Base-by-base conservation (phyloP, 352 stramenopile genomes). In the Globisporangium abappressorium region DNA sequence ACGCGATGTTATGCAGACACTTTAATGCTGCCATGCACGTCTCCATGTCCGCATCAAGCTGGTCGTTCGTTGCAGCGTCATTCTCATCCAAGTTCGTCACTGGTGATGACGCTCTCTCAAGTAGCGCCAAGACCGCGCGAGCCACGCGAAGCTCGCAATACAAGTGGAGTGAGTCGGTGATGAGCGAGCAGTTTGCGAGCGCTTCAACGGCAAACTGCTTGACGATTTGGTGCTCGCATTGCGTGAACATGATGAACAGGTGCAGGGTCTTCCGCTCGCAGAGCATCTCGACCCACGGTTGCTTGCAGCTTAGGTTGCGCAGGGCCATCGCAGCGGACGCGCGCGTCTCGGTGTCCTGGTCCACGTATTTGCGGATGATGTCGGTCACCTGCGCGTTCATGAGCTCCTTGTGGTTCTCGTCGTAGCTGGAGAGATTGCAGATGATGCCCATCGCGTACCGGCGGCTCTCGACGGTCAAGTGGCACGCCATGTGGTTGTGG, bases 331-430 rank as follows among this genome's bases (percentile, higher is more conserved):
- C 78, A 1, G 81, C 87, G 0, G 84, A 92, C 8, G 81, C 83
- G 8, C 80, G 79, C n/a, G 77, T 81, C 66, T 94, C 87, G 8
- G 82, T 70, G 56, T 94, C 87, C 18, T 73, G 65, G 57, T 93
- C 85, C 33, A 89, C 79, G 64, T 92, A 92, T 30, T 84, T 89
- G 26, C 79, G 77, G 43, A 94, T 86, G 5, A 91, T 71, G 18
- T 92, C 82, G 18, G 75, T 75, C 30, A 93, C 83, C 62, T 93
- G 85, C 0, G 82, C 74, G 38, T 87, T 78, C 70, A 94, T 93
- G 47, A 94, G 82, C 53, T 94, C 85, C 57, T 90, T 80, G 73
- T 93, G 87, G 71, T 94, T 94, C 57, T 79, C 75, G 20, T 92
- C 83, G 65, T 85, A 89, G 46, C 79, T 87, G 3, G 83, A 80